phyloP scores from a whole-genome alignment of 1,139 yeast genomes.

The Saccharomycopsis hybrid region DNA sequence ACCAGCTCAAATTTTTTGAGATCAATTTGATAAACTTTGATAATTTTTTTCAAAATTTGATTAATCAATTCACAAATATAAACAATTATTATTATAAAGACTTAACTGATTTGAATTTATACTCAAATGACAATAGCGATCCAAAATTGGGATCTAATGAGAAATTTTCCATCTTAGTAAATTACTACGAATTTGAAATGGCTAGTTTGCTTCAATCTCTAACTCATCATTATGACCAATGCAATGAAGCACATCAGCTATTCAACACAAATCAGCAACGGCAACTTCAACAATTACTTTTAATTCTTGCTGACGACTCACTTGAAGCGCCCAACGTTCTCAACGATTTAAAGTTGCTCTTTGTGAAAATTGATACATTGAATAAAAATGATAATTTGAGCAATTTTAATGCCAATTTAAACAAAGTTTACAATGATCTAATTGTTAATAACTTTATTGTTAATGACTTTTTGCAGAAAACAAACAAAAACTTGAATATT shows the following conservation, averaged over 20 bases:
- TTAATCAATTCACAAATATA: conserved; percentile 70
- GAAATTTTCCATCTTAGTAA: conserved; percentile 17
- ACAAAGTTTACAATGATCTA: conserved; percentile 16
- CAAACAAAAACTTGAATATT: conserved; percentile 18
- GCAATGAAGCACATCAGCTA: conserved; percentile 16
- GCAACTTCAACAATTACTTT: conserved; percentile 11
- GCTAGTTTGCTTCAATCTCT: conserved; percentile 17
- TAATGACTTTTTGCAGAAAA: conserved; percentile 18
- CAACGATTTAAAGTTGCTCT: conserved; percentile 14
- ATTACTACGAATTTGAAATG: conserved; percentile 21
- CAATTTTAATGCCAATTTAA: conserved; percentile 7
- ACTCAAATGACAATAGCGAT: conserved; percentile 13
- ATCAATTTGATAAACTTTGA: conserved; percentile 29
- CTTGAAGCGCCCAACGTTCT: conserved; percentile 18
- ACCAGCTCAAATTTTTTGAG: conserved; percentile 20
- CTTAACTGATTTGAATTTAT: conserved; percentile 18
- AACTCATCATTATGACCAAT: conserved; percentile 21
- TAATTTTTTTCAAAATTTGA: conserved; percentile 77
- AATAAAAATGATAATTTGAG: conserved; percentile 8
- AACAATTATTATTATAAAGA: conserved; percentile 33
- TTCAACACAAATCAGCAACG: neutral
- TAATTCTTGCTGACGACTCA: conserved; percentile 15
- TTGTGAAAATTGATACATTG: conserved; percentile 14
- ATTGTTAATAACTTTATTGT: conserved; percentile 19
- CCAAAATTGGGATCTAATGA: conserved; percentile 14